Conservation (phyloP, 768 basidiomycete species). For the Tulasnella sp. region DNA sequence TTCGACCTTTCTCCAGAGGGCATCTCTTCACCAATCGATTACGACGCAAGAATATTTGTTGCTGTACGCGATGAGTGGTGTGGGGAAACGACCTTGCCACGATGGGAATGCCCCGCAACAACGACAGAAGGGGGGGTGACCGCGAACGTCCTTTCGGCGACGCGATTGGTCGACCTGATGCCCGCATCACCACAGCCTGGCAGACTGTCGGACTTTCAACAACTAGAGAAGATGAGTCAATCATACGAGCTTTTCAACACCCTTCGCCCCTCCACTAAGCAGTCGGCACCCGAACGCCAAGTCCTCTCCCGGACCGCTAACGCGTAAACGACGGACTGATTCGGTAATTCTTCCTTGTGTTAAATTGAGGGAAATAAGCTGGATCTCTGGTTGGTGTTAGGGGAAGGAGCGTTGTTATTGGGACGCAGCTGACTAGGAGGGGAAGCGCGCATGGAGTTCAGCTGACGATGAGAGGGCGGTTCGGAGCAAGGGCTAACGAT, state of each 20-base stretch:
- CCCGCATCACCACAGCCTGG: neutral
- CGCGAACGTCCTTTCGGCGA: neutral
- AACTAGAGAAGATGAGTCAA: neutral
- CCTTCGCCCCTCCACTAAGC: neutral
- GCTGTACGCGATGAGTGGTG: conserved; percentile 9
- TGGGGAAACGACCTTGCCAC: conserved; percentile 8
- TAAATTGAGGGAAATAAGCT: neutral
- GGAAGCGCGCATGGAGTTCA: neutral
- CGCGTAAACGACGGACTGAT: neutral
- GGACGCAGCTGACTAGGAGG: neutral
- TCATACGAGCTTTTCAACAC: neutral
- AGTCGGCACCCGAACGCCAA: neutral
- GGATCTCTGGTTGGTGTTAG: neutral
- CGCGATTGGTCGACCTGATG: neutral
- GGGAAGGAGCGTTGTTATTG: neutral
- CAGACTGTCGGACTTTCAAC: neutral
- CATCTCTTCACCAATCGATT: neutral
- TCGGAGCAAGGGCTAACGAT: neutral
- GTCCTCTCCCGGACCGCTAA: neutral
- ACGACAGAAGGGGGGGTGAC: conserved; percentile 1
- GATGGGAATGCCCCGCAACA: conserved; percentile 11
- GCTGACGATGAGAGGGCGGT: neutral
- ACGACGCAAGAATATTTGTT: neutral
- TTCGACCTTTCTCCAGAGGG: neutral
- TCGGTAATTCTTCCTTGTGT: neutral